phyloP scores from a whole-genome alignment of 2,329 filamentous ascomycete species.

The Epichloe bromicola region DNA sequence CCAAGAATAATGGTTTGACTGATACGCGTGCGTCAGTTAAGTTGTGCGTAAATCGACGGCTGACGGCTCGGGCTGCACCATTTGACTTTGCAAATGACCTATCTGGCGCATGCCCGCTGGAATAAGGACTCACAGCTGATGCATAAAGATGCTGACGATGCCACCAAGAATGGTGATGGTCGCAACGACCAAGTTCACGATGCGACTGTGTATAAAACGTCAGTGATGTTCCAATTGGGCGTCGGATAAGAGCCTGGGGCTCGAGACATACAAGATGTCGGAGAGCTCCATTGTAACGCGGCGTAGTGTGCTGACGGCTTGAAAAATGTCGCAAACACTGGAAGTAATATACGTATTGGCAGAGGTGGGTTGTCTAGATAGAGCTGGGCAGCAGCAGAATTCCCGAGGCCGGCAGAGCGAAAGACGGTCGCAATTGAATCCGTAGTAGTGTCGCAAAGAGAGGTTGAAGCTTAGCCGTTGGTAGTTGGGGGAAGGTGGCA shows the following conservation, averaged over 20 bases:
- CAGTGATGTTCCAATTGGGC: constrained; percentile 15
- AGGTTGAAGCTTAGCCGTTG: not conserved
- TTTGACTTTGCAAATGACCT: not conserved
- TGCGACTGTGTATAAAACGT: constrained; percentile 49
- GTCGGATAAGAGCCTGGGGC: not conserved
- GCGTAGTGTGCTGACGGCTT: not conserved
- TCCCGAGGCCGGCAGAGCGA: not conserved
- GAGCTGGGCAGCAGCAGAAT: constrained; percentile 4
- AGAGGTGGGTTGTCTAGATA: not conserved
- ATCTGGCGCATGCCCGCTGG: not conserved
- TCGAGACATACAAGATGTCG: constrained; percentile 64
- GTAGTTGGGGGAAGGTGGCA: not conserved
- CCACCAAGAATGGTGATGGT: constrained; percentile 81
- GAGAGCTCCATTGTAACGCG: constrained; percentile 67
- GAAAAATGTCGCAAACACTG: not conserved
- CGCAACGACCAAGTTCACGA: constrained; percentile 84
- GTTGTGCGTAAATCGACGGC: not conserved
- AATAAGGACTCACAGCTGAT: constrained; percentile 39
- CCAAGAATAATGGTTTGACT: constrained; percentile 55
- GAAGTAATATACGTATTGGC: not conserved
- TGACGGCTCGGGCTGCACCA: not conserved
- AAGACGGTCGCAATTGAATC: constrained; percentile 3
- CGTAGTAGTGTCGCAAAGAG: constrained; percentile 3
- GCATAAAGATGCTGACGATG: constrained; percentile 55
- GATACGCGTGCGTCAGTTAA: not conserved